Conservation (phyloP, 345 rosid genomes). For the Citropsis articulata region DNA sequence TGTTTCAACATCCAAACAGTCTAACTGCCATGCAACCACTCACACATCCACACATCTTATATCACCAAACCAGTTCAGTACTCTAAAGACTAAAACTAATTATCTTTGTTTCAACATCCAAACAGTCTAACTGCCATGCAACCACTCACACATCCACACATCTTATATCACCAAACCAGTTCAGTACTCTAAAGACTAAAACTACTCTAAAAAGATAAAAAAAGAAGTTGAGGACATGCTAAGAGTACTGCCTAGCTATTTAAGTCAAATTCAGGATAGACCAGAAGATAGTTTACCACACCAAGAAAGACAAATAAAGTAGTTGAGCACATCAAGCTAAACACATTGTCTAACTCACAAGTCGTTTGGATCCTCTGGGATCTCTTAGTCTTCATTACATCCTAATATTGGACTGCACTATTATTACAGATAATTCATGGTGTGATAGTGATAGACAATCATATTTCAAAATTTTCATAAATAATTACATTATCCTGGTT, state of each 20-base stretch:
- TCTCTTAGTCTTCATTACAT: background rate
- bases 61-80: background rate
- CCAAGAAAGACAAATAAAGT: background rate
- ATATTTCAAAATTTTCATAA: background rate
- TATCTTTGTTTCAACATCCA: background rate
- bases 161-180: background rate
- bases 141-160: background rate
- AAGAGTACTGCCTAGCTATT: background rate
- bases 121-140: background rate
- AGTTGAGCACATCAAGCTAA: background rate
- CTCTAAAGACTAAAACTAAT: background rate
- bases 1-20: background rate
- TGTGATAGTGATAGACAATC: background rate
- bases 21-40: background rate
- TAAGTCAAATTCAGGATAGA: background rate
- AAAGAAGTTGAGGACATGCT: background rate
- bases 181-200: no score
- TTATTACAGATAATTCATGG: background rate
- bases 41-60: background rate
- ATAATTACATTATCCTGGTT: background rate
- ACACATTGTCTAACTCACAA: background rate
- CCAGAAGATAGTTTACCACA: background rate
- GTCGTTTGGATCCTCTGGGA: background rate
- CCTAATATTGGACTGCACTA: background rate
- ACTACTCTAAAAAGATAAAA: background rate